Conservation (phyloP, 1,284 basidiomycete genomes). For the Leccinum griseonigrum region DNA sequence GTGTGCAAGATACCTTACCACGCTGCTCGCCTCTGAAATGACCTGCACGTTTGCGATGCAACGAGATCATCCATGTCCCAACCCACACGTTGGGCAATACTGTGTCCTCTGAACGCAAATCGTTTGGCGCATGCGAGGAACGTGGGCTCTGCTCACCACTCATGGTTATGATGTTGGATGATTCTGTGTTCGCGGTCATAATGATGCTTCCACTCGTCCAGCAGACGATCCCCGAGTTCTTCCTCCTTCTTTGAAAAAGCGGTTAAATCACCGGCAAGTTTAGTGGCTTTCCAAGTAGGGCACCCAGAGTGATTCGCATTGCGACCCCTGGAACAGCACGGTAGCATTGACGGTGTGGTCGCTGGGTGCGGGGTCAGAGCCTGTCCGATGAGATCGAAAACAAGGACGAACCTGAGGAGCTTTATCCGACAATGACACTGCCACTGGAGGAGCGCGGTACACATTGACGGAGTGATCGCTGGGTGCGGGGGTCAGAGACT, state of each 20-base stretch:
- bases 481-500: not conserved
- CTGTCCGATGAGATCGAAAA: not conserved
- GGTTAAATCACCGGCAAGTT: not conserved
- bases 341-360: constrained; percentile 11
- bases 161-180: constrained; percentile 29
- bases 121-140: not conserved
- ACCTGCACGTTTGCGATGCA: constrained; percentile 34
- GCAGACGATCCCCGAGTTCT: not conserved
- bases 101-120: constrained; percentile 32
- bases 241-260: not conserved
- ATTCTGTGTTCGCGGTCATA: constrained; percentile 17
- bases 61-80: constrained; percentile 40
- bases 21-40: constrained; percentile 28
- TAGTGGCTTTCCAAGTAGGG: constrained; percentile 20
- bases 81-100: constrained; percentile 36
- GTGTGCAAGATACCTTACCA: constrained; percentile 29
- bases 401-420: constrained; percentile 15
- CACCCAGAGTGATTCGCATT: constrained; percentile 12
- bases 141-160: constrained; percentile 28
- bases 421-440: not conserved
- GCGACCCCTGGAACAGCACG: not conserved
- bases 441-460: not conserved
- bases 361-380: constrained; percentile 8
- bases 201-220: constrained; percentile 36
- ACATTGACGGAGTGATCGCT: constrained; percentile 18